Evolutionary conservation across 2,329 filamentous ascomycete species (phyloP), one percentile per base, ranked within the genome.

Genomic region (Clonostachys solani): DNA sequence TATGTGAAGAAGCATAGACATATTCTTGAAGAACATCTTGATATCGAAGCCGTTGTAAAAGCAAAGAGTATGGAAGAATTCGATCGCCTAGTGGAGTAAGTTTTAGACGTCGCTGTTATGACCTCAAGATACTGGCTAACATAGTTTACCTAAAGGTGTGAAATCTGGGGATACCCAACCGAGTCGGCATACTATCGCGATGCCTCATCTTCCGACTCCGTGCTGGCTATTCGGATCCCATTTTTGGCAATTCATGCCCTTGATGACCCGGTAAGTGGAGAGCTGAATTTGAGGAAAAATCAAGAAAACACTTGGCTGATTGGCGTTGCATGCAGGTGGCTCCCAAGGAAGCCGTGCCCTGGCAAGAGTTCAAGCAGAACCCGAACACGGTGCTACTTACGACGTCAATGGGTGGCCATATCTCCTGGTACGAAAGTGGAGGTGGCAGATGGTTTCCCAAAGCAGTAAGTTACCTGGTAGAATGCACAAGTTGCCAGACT

Each of bases 141-240:
- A 17, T 12, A 7, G 23, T 4, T 29, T 29, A 9, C 23, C 3
- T 49, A 50, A 40, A 80, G 78, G 53, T 89, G 88, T 51, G 81
- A 87, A 4, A 84, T 84, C 15, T 97, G 92, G 91, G 92, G 92
- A 1, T 99, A 97, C 66, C 91, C 92, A 3, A 96, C 92, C 0
- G 92, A 95, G 63, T 83, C 84, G 12, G 88, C 92, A 2, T 99
- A 99, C 65, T 97, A 99, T 63, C 83, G 94, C 42, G 95, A 97
- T 68, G 89, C 92, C 6, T 89, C 89, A 5, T 95, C 89, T 5
- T 77, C 80, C 6, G 94, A 99, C 63, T 82, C 88, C 1, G 65
- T 97, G 29, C 69, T 95, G 17, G 81, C 78, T 1, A 87, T 96
- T 43, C 81, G 84, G 45, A 88, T 96, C 43, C 94, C 95, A 0